Base-by-base conservation (phyloP, 768 basidiomycete genomes). In the Chlorophyllum brunneum region DNA sequence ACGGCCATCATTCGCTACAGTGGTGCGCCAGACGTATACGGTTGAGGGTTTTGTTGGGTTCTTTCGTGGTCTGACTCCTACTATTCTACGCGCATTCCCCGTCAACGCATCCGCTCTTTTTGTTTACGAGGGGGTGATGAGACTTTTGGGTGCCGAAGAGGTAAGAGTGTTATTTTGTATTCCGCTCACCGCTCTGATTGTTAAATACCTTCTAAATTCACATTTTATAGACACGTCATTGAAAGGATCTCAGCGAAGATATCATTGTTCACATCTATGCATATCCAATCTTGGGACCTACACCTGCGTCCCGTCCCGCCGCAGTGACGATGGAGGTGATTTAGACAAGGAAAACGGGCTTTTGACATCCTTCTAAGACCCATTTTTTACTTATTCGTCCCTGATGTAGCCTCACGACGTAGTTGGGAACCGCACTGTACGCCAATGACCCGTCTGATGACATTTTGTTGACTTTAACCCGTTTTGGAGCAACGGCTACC, bases 21-120 rank as follows among this genome's bases (percentile, higher is more conserved):
- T 80, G 4, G 78, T 78, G 3, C 69, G 76, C 42, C 71, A 76
- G 36, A 85, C 87, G 33, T 76, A 80, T 61, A 55, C 67, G 27
- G 70, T 69, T 22, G 76, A 82, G 44, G 85, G 85, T 5, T 49
- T 75, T 34, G 55, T 68, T 36, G 83, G 84, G 27, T 85, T 81
- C 61, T 81, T 76, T 66, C 76, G 86, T 57, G 89, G 88, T 1
- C 69, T 88, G 23, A 79, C 76, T 9, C 86, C 87, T 29, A 81
- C 79, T 51, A 68, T 88, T 22, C 66, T 90, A 54, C 75, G 88
- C 55, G 86, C 89, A 16, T 86, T 90, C 67, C 89, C 89, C 11
- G 79, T 82, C 0, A 92, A 92, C 63, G 87, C 88, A 0, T 85
- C 81, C 42, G 89, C 88, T 0, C 74, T 86, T 42, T 87, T 86